Conservation (phyloP, 495 filamentous ascomycete species). For the Neurospora terricola region DNA sequence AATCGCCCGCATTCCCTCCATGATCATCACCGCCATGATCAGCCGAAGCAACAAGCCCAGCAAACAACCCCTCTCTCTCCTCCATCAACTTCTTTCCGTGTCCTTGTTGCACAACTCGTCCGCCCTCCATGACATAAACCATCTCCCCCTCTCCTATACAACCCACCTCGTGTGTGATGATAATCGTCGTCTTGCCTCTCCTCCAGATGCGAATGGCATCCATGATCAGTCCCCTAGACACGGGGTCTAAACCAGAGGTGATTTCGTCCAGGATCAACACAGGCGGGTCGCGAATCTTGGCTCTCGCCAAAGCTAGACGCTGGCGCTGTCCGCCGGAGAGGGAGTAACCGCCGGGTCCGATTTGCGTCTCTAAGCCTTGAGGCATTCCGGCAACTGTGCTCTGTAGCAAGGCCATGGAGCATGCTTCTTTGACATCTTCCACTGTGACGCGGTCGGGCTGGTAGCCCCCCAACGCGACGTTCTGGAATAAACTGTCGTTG, state of each 20-base stretch:
- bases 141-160: constrained; percentile 69
- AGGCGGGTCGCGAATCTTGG: constrained; percentile 66
- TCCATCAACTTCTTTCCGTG: constrained; percentile 25
- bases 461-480: constrained; percentile 65
- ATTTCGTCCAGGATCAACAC: constrained; percentile 86
- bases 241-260: constrained; percentile 69
- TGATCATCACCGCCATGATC: constrained; percentile 3
- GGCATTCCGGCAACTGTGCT: constrained; percentile 64
- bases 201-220: constrained; percentile 64
- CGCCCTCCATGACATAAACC: constrained; percentile 71
- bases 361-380: constrained; percentile 59
- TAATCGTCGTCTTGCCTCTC: constrained; percentile 72
- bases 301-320: constrained; percentile 62
- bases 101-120: constrained; percentile 60
- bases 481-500: constrained; percentile 68
- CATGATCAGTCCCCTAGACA: constrained; percentile 58
- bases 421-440: constrained; percentile 48
- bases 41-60: constrained; percentile 16
- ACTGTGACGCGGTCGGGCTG: constrained; percentile 38
- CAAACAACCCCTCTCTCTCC: constrained; percentile 23
- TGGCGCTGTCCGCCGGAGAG: constrained; percentile 85
- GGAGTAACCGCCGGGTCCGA: constrained; percentile 58
- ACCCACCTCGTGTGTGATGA: constrained; percentile 84
- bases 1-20: background rate
- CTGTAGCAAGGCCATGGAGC: constrained; percentile 58